These are phyloP conservation scores for Bidens hawaiensis DNA, from an alignment of 140 eudicot species.

Conservation along the genomic window DNA sequence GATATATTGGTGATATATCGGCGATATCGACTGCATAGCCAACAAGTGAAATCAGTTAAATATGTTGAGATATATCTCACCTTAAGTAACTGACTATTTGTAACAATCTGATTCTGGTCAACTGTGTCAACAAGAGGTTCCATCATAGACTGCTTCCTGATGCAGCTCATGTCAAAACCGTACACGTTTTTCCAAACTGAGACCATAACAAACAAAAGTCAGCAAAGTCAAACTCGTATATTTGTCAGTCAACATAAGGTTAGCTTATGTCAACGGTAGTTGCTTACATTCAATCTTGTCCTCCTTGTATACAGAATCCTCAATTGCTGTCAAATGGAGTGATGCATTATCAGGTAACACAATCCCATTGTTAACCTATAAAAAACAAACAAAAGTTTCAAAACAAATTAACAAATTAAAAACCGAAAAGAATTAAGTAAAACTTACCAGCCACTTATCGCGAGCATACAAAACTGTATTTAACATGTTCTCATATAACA, in stretches of 20 bases:
- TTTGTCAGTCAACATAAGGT: constrained; percentile 8
- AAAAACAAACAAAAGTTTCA: background rate
- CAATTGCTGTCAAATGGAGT: constrained; percentile 88
- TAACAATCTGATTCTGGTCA: constrained; percentile 85
- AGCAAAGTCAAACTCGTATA: background rate
- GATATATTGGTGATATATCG: background rate
- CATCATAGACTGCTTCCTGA: constrained; percentile 78
- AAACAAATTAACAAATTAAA: background rate
- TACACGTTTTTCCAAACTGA: constrained; percentile 96
- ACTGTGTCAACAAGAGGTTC: constrained; percentile 99
- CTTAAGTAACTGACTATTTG: constrained; percentile 83
- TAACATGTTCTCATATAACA: constrained; percentile 90
- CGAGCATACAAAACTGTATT: constrained; percentile 96
- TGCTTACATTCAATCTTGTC: constrained; percentile 93
- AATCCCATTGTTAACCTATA: constrained; percentile 66
- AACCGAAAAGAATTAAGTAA: background rate
- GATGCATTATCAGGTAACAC: constrained; percentile 92
- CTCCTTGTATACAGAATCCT: constrained; percentile 97
- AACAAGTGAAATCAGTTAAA: too few relatives aligned
- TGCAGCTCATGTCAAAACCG: constrained; percentile 98
- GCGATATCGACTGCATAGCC: too few relatives aligned
- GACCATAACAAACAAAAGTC: constrained; percentile 10
- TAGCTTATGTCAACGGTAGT: background rate
- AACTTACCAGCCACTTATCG: constrained; percentile 94
- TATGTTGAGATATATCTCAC: constrained; percentile 35